phyloP scores from a whole-genome alignment of 495 filamentous ascomycete species.

The Talaromyces nanjingensis region DNA sequence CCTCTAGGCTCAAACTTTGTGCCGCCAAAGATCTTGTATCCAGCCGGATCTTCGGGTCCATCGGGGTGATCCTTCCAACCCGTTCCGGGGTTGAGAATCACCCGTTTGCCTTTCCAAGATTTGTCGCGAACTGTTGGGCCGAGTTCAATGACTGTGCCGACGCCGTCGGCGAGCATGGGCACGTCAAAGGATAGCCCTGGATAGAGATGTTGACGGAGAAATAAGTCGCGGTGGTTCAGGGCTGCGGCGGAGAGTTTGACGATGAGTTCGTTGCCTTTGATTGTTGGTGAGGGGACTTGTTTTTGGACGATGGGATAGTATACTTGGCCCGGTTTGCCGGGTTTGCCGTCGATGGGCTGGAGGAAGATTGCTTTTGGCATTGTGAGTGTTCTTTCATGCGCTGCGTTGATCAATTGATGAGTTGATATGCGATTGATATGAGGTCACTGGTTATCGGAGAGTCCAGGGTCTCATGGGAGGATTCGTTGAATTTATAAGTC shows the following conservation, averaged over 20 bases:
- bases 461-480: background rate
- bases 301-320: slow-evolving; percentile 63
- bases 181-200: slow-evolving; percentile 68
- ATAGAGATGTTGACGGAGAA: slow-evolving; percentile 87
- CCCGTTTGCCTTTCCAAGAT: slow-evolving; percentile 55
- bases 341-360: slow-evolving; percentile 46
- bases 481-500: background rate
- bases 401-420: background rate
- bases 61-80: slow-evolving; percentile 67
- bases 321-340: slow-evolving; percentile 79
- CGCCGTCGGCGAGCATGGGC: slow-evolving; percentile 74
- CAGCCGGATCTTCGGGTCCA: slow-evolving; percentile 60
- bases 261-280: slow-evolving; percentile 57
- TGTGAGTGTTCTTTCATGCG: slow-evolving; percentile 9
- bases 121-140: slow-evolving; percentile 45
- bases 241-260: slow-evolving; percentile 66
- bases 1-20: slow-evolving; percentile 56
- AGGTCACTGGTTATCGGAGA: background rate
- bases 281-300: slow-evolving; percentile 50
- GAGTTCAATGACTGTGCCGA: slow-evolving; percentile 58
- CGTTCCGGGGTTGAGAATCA: slow-evolving; percentile 63
- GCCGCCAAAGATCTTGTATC: slow-evolving; percentile 67
- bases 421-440: background rate
- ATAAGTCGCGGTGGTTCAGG: slow-evolving; percentile 88
- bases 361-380: slow-evolving; percentile 51